phyloP scores from a whole-genome alignment of 2,329 filamentous ascomycete genomes.

The Fusarium sp. region DNA sequence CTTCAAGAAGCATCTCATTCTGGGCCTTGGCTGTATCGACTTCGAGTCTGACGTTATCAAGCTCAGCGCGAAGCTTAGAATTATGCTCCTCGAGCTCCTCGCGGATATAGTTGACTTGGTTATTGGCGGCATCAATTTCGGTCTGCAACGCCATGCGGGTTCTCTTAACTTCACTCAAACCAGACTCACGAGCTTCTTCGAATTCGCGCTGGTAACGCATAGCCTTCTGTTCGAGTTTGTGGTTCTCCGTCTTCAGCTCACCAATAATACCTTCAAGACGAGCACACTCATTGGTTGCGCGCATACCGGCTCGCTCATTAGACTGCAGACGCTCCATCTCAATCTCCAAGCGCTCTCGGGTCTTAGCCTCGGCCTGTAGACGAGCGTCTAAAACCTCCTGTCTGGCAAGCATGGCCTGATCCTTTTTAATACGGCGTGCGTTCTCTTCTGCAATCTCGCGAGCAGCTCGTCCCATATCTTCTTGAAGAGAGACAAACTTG shows the following conservation, averaged over 20 bases:
- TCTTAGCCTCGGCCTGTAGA: slow-evolving; percentile 79
- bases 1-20: slow-evolving; percentile 86
- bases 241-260: slow-evolving; percentile 74
- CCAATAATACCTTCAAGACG: slow-evolving; percentile 66
- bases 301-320: slow-evolving; percentile 73
- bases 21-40: slow-evolving; percentile 83
- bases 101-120: slow-evolving; percentile 85
- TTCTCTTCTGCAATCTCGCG: slow-evolving; percentile 87
- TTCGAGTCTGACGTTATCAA: slow-evolving; percentile 83
- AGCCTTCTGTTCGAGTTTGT: slow-evolving; percentile 76
- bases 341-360: slow-evolving; percentile 73
- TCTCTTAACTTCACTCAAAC: slow-evolving; percentile 82
- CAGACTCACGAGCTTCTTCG: slow-evolving; percentile 83
- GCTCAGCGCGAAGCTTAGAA: slow-evolving; percentile 75
- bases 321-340: slow-evolving; percentile 74
- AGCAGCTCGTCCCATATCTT: slow-evolving; percentile 84
- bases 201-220: slow-evolving; percentile 83
- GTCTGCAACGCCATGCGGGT: slow-evolving; percentile 82
- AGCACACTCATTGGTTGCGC: slow-evolving; percentile 71
- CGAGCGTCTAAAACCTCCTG: slow-evolving; percentile 83
- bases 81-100: slow-evolving; percentile 86
- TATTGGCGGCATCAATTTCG: slow-evolving; percentile 85
- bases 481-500: slow-evolving; percentile 87
- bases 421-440: slow-evolving; percentile 79
- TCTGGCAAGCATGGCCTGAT: slow-evolving; percentile 81